Base-by-base conservation (phyloP, 495 filamentous ascomycete species). In the Xylaria castorea region DNA sequence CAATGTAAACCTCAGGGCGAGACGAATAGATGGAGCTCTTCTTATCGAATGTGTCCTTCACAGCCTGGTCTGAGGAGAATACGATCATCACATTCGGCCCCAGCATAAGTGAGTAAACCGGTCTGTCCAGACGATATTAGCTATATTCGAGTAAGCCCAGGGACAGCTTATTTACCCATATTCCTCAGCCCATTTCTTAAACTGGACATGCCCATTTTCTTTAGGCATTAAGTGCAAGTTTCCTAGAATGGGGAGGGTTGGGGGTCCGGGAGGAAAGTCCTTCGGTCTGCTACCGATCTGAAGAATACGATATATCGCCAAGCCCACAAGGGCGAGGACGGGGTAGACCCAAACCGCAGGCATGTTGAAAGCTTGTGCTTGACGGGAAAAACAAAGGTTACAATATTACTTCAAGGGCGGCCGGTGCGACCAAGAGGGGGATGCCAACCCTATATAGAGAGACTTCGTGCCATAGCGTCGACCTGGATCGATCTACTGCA, bases 41-140 rank as follows among this genome's bases (percentile, higher is more conserved):
- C 67, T 80, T 80, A 63, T 80, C 78, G 7, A 80, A 72, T 20
- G 75, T 55, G 30, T 81, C 79, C 63, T 78, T 80, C 7, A 81
- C 61, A 25, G 79, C 76, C 46, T 75, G 46, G 25, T 81, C 76
- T 9, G 76, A 77, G 11, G 77, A 79, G 38, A 80, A 76, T 34
- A 80, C 78, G 9, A 80, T 74, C 70, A 79, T 74, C 27, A 72
- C 71, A 48, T 76, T 71, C 0, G 77, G 75, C 18, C 78, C 78
- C 53, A 80, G 69, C 36, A 80, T 78, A 8, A 80, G 73, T 34
- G 75, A 70, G 50, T 74, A 74, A n/a, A 74, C 72, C 30, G 71
- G 71, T 63, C 71, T 73, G 68, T 66, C 16, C 57, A 65, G 46
- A 40, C 16, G 1, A 51, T 5, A 61, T 72, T 57, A 72, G 70